Conservation (phyloP, 805 yeast species). For the Myxozyma monticola region DNA sequence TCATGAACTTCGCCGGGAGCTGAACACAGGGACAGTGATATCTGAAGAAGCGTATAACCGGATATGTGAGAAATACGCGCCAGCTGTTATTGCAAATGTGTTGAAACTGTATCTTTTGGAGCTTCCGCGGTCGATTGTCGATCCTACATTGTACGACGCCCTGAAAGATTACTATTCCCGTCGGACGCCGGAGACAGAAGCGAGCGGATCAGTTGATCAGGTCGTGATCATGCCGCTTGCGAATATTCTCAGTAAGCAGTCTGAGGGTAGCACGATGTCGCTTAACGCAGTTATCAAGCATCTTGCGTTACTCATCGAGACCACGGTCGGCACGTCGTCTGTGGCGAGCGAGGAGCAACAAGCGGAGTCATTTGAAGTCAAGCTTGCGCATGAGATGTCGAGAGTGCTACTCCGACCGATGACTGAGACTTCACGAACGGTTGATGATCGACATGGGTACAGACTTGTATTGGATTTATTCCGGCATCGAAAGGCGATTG, state of each 20-base stretch:
- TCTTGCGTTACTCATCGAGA: conserved; percentile 60
- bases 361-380: conserved; percentile 38
- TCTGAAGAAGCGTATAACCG: conserved; percentile 31
- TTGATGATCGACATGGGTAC: conserved; percentile 59
- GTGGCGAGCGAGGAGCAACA: conserved; percentile 39
- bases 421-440: conserved; percentile 46
- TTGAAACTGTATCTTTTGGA: conserved; percentile 74
- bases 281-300: conserved; percentile 79
- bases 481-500: no score
- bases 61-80: conserved; percentile 43
- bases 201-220: conserved; percentile 13
- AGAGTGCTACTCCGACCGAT: conserved; percentile 57
- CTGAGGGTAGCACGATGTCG: conserved; percentile 73
- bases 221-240: conserved; percentile 37
- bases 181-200: conserved; percentile 43
- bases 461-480: conserved; percentile 62
- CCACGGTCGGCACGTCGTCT: conserved; percentile 36
- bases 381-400: conserved; percentile 65
- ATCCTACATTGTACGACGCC: conserved; percentile 63
- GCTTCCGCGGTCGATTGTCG: conserved; percentile 73
- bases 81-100: conserved; percentile 64
- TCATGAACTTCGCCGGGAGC: conserved; percentile 58
- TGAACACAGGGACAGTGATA: conserved; percentile 43
- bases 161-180: conserved; percentile 65
- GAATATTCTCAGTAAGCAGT: conserved; percentile 64